A percentile compares a stretch with the other conserved stretches of the same genome.
These are phyloP conservation scores for Mucor indicus DNA, from an alignment of 371 early-diverging fungal species.

Conservation along the genomic window DNA sequence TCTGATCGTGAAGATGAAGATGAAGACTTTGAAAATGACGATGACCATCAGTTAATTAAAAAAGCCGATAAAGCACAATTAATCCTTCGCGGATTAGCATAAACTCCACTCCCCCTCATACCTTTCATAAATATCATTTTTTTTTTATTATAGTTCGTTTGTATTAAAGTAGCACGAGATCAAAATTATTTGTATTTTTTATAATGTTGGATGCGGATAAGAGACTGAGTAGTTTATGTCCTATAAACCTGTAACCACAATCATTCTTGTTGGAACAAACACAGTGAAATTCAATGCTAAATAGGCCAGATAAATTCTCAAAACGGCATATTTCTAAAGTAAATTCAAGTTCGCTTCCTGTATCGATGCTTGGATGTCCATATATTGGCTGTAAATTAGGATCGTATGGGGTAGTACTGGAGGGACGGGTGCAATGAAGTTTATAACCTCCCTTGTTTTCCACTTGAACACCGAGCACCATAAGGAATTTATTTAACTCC, in stretches of 20 bases:
- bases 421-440: slow-evolving; percentile 63
- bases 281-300: slow-evolving; percentile 79
- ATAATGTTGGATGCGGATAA: slow-evolving; percentile 42
- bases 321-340: slow-evolving; percentile 86
- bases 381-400: slow-evolving; percentile 65
- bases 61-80: slow-evolving; percentile 33
- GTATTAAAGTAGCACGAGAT: no score
- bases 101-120: neutral
- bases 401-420: neutral
- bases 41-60: slow-evolving; percentile 7
- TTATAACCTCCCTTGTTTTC: slow-evolving; percentile 67
- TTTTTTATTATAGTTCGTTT: no score
- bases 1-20: slow-evolving; percentile 15
- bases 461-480: slow-evolving; percentile 67
- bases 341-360: slow-evolving; percentile 75
- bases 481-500: slow-evolving; percentile 61
- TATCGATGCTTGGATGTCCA: slow-evolving; percentile 85
- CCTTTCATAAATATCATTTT: neutral
- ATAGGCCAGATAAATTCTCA: slow-evolving; percentile 81
- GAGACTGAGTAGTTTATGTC: slow-evolving; percentile 64
- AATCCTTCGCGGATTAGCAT: slow-evolving; percentile 34
- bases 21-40: slow-evolving; percentile 1
- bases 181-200: slow-evolving; percentile 13
- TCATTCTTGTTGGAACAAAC: slow-evolving; percentile 56
- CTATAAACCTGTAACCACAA: slow-evolving; percentile 82